Base-by-base conservation (phyloP, 1,139 yeast species). In the Geotrichum phurueaensis region DNA sequence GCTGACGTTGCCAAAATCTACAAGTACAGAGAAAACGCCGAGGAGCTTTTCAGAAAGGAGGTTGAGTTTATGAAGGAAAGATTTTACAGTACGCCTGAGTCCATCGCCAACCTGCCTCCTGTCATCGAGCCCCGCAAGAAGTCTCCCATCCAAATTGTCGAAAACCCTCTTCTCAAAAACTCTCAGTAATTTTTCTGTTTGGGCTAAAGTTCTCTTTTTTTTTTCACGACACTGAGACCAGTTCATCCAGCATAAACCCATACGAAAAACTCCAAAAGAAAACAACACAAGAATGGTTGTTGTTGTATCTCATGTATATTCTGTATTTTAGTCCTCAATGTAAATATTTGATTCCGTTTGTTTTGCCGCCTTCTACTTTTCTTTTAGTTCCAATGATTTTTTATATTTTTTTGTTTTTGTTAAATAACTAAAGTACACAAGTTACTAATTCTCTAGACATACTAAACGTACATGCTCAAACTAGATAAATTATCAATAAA, bases 51-150 rank as follows among this genome's bases (percentile, higher is more conserved):
- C 71, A 74, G 81, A 58, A 78, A 79, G 4, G 84, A 87, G 13
- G 96, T 89, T 36, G 87, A 84, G 64, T 76, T 79, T 54, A 82
- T 87, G 77, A 87, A 87, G 68, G 71, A 70, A 48, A 79, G 79
- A 60, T 87, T 86, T 69, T 87, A 84, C 73, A 53, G 64, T 25
- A 60, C 64, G 22, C 67, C 67, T 2, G 65, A 68, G 58, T 56
- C 62, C 43, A 56, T 62, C 57, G 60, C 55, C 15, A 58, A 60
- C 54, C 58, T 62, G 36, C 66, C 65, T 33, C 56, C 63, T 39
- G 53, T 60, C 22, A 58, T 43, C 36, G 56, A 53, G 27, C 53
- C 22, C 20, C 57, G 56, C 36, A 55, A 54, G 33, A 56, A 57
- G 49, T 57, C 61, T 51, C 57, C 59, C 20, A 20, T 62, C 29